phyloP scores from a whole-genome alignment of 345 rosid species.

The Eucalyptus paniculata region DNA sequence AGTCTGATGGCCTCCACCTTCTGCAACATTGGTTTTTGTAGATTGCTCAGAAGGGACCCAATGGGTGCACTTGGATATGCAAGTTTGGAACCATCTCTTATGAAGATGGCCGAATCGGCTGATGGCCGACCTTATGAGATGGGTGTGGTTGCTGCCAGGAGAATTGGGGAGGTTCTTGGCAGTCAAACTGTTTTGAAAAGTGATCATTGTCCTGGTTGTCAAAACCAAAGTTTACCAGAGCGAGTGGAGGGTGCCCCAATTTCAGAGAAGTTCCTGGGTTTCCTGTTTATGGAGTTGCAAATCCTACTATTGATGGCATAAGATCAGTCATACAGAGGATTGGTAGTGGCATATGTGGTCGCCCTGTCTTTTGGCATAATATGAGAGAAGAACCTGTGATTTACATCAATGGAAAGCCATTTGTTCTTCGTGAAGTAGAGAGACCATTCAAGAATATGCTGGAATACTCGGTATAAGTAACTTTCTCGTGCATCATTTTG shows the following conservation, averaged over 20 bases:
- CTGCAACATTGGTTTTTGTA: constrained; percentile 2
- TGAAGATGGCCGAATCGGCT: constrained; percentile 67
- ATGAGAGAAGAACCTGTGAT: constrained; percentile 99
- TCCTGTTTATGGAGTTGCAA: constrained; percentile 99
- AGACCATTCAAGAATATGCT: constrained; percentile 95
- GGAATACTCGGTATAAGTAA: constrained; percentile 67
- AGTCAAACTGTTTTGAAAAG: constrained; percentile 97
- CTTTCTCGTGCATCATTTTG: background rate
- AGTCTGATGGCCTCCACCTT: background rate
- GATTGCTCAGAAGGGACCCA: constrained; percentile 95
- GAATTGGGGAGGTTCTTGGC: constrained; percentile 93
- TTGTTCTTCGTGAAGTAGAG: constrained; percentile 97
- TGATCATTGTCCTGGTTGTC: constrained; percentile 98
- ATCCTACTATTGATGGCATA: constrained; percentile 92
- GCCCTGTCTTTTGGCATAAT: constrained; percentile 90
- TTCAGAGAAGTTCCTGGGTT: constrained; percentile 95
- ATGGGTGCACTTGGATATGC: constrained; percentile 97
- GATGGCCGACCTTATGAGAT: constrained; percentile 88
- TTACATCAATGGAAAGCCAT: constrained; percentile 94
- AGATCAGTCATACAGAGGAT: constrained; percentile 73
- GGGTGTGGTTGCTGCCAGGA: constrained; percentile 80
- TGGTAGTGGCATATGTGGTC: constrained; percentile 69
- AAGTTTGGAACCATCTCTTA: constrained; percentile 50
- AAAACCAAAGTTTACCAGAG: constrained; percentile 58
- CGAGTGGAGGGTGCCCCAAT: constrained; percentile 95